Evolutionary conservation across 306 rosid species (phyloP), one percentile per base, ranked within the genome.

Genomic region (Ammopiptanthus mongolicus): DNA sequence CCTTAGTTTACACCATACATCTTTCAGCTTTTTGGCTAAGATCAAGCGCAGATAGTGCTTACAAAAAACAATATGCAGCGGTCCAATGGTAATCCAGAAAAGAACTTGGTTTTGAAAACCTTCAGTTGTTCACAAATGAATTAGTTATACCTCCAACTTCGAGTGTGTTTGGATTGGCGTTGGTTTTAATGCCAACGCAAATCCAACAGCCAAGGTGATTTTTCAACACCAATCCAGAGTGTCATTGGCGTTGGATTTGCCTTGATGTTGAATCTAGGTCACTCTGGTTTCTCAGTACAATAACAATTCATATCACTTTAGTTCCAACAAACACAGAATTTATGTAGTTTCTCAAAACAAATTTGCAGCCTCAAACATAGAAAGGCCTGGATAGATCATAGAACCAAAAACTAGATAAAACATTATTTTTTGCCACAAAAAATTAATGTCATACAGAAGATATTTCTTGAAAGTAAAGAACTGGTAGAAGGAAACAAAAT

Each of bases 331-430:
- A 60, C 58, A 44, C 63, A 69, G 5, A 74, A 63, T 48, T 53
- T 69, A 59, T 59, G 18, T 36, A 5, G 53, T 64, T 44, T 50
- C 78, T 67, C 28, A 65, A 39, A 73, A 77, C 55, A 22, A 78
- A 39, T 76, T 28, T 72, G 52, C 74, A 65, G 25, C 77, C 82
- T 34, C 64, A 65, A 59, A 52, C 73, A 44, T 6, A 48, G n/a
- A 22, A 71, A 15, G 17, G 13, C 4, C 9, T 39, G 44, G 18
- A 8, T 33, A 61, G 62, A 78, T 31, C 52, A 56, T 22, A 42
- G 17, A 67, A 29, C 18, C 6, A 22, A 39, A 59, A 10, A 21
- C 25, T 18, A 23, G n/a, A 47, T 42, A 58, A 31, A 18, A 7
- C 10, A 56, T 47, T 36, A 53, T 55, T 41, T 34, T 50, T 65